These are phyloP conservation scores for Coemansia asiatica DNA, from an alignment of 192 early-diverging fungal genomes.

Conservation along the genomic window DNA sequence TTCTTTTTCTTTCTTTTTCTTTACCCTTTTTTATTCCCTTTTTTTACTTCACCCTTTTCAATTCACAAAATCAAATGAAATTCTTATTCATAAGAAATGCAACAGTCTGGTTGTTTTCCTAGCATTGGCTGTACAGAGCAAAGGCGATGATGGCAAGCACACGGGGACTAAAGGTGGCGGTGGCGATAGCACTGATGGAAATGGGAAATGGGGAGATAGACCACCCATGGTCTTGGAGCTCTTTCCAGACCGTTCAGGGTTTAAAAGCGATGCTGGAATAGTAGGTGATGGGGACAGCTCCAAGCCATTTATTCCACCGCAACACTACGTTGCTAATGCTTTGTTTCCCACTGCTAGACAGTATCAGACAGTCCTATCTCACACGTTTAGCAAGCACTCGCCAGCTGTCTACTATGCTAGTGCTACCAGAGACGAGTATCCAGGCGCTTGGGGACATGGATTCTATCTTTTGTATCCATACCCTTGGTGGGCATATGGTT, in stretches of 20 bases:
- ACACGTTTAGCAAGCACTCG: constrained; percentile 18
- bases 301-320: constrained; percentile 23
- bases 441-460: constrained; percentile 49
- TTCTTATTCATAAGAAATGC: not conserved
- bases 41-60: not conserved
- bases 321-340: constrained; percentile 28
- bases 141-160: constrained; percentile 7
- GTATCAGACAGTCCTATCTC: constrained; percentile 22
- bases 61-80: not conserved
- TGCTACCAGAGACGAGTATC: constrained; percentile 20
- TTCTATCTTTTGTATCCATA: constrained; percentile 47
- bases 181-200: constrained; percentile 23
- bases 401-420: constrained; percentile 41
- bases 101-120: not conserved
- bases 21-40: too few species aligned
- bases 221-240: constrained; percentile 33
- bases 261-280: constrained; percentile 23
- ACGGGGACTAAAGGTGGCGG: constrained; percentile 28
- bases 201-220: constrained; percentile 27
- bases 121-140: not conserved
- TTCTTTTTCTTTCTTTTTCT: too few species aligned
- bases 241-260: constrained; percentile 28
- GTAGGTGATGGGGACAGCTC: constrained; percentile 25
- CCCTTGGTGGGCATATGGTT: constrained; percentile 47
- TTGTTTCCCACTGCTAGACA: constrained; percentile 20